Percentiles rank a stretch among this genome's conserved stretches.
Evolutionary conservation across 257 asterid species (phyloP).

Genomic region (Salvia miltiorrhiza): DNA sequence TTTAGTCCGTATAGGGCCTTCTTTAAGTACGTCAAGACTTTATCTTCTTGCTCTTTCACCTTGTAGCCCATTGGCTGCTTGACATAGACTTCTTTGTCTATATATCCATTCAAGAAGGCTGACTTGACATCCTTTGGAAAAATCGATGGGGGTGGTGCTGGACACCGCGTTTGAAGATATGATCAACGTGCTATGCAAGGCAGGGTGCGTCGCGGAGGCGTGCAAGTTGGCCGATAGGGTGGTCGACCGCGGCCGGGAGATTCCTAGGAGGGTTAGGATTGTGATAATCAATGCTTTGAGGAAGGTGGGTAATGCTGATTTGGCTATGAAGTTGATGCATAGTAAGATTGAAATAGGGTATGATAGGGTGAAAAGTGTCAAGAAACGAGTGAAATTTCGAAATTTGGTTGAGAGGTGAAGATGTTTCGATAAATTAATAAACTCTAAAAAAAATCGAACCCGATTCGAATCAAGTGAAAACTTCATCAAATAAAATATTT

Average conservation of each 20-base stretch:
- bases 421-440: too few relatives aligned
- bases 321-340: slow-evolving; percentile 90
- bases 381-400: slow-evolving; percentile 67
- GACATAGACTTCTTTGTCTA: too few relatives aligned
- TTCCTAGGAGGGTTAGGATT: slow-evolving; percentile 85
- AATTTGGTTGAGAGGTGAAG: slow-evolving; percentile 42
- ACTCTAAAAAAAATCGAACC: too few relatives aligned
- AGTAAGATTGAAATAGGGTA: slow-evolving; percentile 94
- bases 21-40: too few relatives aligned
- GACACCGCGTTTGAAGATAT: slow-evolving; percentile 88
- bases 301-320: slow-evolving; percentile 77
- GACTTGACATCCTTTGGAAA: too few relatives aligned
- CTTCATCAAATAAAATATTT: too few relatives aligned
- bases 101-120: too few relatives aligned
- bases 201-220: slow-evolving; percentile 70
- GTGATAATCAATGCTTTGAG: slow-evolving; percentile 80
- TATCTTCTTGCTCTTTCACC: too few relatives aligned
- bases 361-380: slow-evolving; percentile 66
- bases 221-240: slow-evolving; percentile 93
- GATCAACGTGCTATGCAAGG: slow-evolving; percentile 79
- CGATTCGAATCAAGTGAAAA: too few relatives aligned
- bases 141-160: slow-evolving; percentile 76
- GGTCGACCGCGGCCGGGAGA: slow-evolving; percentile 74
- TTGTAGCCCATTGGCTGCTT: too few relatives aligned
- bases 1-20: too few relatives aligned